Evolutionary conservation across 495 filamentous ascomycete genomes (phyloP).

Genomic region (Penicillium bovifimosum): DNA sequence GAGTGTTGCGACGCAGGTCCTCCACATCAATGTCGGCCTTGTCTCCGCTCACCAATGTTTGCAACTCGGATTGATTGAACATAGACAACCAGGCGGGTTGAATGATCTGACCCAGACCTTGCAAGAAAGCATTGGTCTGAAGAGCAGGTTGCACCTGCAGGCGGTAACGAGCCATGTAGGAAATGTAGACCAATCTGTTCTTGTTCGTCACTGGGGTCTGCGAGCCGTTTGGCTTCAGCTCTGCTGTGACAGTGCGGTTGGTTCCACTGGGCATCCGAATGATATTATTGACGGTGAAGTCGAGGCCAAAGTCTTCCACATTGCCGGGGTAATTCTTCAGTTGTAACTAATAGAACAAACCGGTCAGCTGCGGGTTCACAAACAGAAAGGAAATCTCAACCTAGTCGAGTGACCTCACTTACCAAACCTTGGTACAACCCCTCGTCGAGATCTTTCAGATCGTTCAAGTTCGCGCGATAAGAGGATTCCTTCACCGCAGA

Average conservation of each 20-base stretch:
- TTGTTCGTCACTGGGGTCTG: slow-evolving; percentile 81
- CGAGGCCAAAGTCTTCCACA: slow-evolving; percentile 70
- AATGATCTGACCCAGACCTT: slow-evolving; percentile 81
- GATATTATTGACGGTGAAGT: slow-evolving; percentile 86
- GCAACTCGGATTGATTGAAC: slow-evolving; percentile 95
- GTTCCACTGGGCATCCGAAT: slow-evolving; percentile 50
- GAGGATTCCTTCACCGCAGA: slow-evolving; percentile 59
- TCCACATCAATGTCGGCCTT: slow-evolving; percentile 77
- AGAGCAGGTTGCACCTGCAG: slow-evolving; percentile 67
- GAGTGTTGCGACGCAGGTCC: slow-evolving; percentile 80
- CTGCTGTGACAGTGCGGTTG: slow-evolving; percentile 53
- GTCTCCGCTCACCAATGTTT: slow-evolving; percentile 86
- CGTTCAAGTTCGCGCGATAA: slow-evolving; percentile 86
- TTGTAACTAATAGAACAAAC: slow-evolving; percentile 44
- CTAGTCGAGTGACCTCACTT: slow-evolving; percentile 17
- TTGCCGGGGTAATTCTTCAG: slow-evolving; percentile 86
- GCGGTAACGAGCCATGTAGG: slow-evolving; percentile 79
- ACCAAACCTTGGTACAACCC: slow-evolving; percentile 87
- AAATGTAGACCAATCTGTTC: slow-evolving; percentile 91
- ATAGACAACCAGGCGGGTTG: slow-evolving; percentile 90
- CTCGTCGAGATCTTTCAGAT: slow-evolving; percentile 87
- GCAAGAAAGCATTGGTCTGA: slow-evolving; percentile 83
- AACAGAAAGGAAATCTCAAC: background rate
- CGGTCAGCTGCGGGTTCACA: slow-evolving; percentile 3
- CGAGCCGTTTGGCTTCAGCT: slow-evolving; percentile 70